Conservation (phyloP, 768 basidiomycete species). For the Mrakia frigida region DNA sequence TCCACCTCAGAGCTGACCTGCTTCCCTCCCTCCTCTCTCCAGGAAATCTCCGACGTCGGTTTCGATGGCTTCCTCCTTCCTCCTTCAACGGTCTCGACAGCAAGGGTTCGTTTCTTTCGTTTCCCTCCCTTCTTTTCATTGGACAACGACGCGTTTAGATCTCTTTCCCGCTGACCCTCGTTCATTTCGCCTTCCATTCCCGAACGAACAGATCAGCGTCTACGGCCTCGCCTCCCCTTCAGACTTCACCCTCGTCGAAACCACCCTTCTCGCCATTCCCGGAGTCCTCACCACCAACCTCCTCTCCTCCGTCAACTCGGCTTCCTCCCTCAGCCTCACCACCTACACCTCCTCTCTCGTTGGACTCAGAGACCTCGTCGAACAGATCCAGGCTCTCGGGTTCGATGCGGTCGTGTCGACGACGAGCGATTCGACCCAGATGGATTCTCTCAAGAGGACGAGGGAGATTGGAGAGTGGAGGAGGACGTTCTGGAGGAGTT, state of each 20-base stretch:
- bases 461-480: conserved; percentile 80
- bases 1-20: conserved; percentile 24
- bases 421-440: conserved; percentile 74
- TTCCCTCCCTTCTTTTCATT: background rate
- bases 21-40: conserved; percentile 8
- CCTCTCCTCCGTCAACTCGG: conserved; percentile 51
- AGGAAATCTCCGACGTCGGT: conserved; percentile 91
- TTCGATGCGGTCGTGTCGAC: conserved; percentile 76
- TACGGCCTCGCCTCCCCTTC: conserved; percentile 19
- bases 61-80: conserved; percentile 81
- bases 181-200: background rate
- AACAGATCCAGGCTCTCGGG: conserved; percentile 78
- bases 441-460: conserved; percentile 75
- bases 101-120: background rate
- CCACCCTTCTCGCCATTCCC: conserved; percentile 60
- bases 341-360: conserved; percentile 49
- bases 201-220: conserved; percentile 13
- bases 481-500: conserved; percentile 64
- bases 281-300: conserved; percentile 63
- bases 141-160: background rate
- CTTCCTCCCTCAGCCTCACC: conserved; percentile 39
- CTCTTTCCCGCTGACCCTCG: too few relatives aligned
- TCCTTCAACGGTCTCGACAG: conserved; percentile 38
- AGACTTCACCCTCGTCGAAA: conserved; percentile 58
- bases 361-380: conserved; percentile 80